Percentiles rank a stretch among this genome's conserved stretches.
These are phyloP conservation scores for Actinomortierella wolfii DNA, from an alignment of 371 early-diverging fungal genomes.

Conservation along the genomic window DNA sequence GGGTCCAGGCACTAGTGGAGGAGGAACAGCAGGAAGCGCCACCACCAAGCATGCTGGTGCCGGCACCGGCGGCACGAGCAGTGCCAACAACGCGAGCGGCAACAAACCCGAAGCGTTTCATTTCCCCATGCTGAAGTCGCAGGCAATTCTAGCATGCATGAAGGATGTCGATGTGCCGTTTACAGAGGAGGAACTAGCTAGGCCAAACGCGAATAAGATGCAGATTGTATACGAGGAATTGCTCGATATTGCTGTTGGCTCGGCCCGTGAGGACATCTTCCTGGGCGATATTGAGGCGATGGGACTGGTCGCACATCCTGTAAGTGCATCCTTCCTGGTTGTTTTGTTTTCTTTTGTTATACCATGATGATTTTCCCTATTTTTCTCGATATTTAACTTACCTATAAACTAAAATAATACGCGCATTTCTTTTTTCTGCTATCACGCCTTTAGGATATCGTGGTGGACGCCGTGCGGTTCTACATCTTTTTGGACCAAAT, in stretches of 20 bases:
- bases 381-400: neutral
- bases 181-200: constrained; percentile 27
- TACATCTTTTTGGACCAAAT: constrained; percentile 30
- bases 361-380: neutral
- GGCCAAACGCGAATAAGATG: constrained; percentile 36
- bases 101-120: constrained; percentile 9
- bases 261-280: constrained; percentile 13
- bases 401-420: neutral
- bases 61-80: too few species aligned
- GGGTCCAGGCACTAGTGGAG: too few species aligned
- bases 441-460: constrained; percentile 16
- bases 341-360: neutral
- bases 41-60: too few species aligned
- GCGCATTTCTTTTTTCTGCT: neutral
- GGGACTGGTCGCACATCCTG: constrained; percentile 10
- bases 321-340: constrained; percentile 4
- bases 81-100: too few species aligned
- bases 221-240: constrained; percentile 31
- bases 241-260: constrained; percentile 28
- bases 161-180: constrained; percentile 26
- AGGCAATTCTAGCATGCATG: constrained; percentile 33
- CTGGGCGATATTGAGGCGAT: constrained; percentile 33
- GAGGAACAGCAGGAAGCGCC: too few species aligned
- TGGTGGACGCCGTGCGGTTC: constrained; percentile 23
- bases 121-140: constrained; percentile 30